These are phyloP conservation scores for Antarctomyces pellizariae DNA, from an alignment of 495 filamentous ascomycete genomes.

Conservation along the genomic window DNA sequence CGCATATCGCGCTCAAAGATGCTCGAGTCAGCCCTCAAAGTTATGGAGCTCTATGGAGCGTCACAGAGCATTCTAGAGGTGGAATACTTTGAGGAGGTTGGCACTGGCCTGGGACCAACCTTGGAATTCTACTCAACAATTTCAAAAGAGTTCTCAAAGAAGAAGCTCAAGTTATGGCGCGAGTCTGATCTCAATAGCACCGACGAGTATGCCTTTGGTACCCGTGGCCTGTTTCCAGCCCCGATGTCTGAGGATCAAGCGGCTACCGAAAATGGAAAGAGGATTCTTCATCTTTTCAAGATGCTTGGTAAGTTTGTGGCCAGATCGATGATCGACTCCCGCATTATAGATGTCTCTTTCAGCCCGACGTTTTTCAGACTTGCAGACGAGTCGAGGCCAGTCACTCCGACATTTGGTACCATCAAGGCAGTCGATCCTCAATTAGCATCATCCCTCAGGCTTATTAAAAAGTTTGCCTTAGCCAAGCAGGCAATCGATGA, in stretches of 20 bases:
- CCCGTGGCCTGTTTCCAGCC: slow-evolving; percentile 72
- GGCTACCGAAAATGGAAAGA: slow-evolving; percentile 50
- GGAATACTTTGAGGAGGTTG: slow-evolving; percentile 97
- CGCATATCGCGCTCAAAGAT: slow-evolving; percentile 84
- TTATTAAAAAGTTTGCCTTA: slow-evolving; percentile 67
- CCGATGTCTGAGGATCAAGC: slow-evolving; percentile 68
- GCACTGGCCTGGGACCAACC: slow-evolving; percentile 87
- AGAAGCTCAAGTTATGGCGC: slow-evolving; percentile 88
- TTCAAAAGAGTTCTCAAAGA: slow-evolving; percentile 92
- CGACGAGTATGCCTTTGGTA: slow-evolving; percentile 71
- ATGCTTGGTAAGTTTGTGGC: slow-evolving; percentile 95
- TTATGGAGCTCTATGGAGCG: slow-evolving; percentile 98
- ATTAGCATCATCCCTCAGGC: slow-evolving; percentile 63
- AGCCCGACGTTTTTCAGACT: slow-evolving; percentile 97
- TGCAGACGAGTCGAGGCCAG: slow-evolving; percentile 44
- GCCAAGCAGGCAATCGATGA: slow-evolving; percentile 65
- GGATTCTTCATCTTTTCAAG: slow-evolving; percentile 70
- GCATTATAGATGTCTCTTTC: slow-evolving; percentile 95
- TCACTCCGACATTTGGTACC: slow-evolving; percentile 75
- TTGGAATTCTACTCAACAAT: slow-evolving; percentile 97
- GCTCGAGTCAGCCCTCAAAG: slow-evolving; percentile 87
- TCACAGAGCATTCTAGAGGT: slow-evolving; percentile 91
- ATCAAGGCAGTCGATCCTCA: slow-evolving; percentile 75
- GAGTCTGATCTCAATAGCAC: slow-evolving; percentile 59
- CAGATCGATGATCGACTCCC: slow-evolving; percentile 90